These are phyloP conservation scores for Pichia nanzhaoensis DNA, from an alignment of 805 yeast species.

Conservation along the genomic window DNA sequence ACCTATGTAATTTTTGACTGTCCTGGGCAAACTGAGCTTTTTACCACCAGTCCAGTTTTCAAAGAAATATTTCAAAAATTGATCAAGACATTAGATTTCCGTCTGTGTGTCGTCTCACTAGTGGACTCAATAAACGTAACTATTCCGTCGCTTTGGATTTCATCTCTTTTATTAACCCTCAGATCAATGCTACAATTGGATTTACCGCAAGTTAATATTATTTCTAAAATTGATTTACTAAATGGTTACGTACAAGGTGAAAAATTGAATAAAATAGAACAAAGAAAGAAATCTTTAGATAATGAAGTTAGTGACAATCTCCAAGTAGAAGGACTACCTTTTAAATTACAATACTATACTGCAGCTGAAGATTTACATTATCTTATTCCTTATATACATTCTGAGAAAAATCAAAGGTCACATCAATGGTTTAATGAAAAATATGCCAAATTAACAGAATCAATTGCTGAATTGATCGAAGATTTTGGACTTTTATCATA, in stretches of 20 bases:
- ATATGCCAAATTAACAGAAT: conserved; percentile 57
- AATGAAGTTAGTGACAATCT: conserved; percentile 10
- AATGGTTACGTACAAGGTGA: conserved; percentile 39
- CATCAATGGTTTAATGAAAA: conserved; percentile 40
- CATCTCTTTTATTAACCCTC: conserved; percentile 70
- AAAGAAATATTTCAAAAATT: conserved; percentile 58
- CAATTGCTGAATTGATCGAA: conserved; percentile 75
- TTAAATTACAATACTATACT: conserved; percentile 78
- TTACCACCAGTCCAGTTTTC: conserved; percentile 81
- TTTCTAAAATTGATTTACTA: conserved; percentile 83
- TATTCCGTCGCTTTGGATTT: conserved; percentile 82
- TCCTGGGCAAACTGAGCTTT: conserved; percentile 95
- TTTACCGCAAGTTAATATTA: conserved; percentile 87
- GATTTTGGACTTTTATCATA: conserved; percentile 85
- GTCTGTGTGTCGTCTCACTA: conserved; percentile 79
- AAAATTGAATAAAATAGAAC: conserved; percentile 16
- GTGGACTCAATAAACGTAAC: conserved; percentile 79
- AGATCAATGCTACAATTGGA: conserved; percentile 91
- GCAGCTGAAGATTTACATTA: conserved; percentile 81
- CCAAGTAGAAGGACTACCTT: conserved; percentile 66
- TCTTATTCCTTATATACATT: conserved; percentile 59
- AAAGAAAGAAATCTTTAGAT: conserved; percentile 25
- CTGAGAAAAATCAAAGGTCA: conserved; percentile 66
- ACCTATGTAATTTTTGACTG: conserved; percentile 78
- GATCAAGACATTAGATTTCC: conserved; percentile 55